Percentiles rank a stretch among this genome's conserved stretches.
Conservation (phyloP, 495 filamentous ascomycete species). For the Cetradonia linearis region DNA sequence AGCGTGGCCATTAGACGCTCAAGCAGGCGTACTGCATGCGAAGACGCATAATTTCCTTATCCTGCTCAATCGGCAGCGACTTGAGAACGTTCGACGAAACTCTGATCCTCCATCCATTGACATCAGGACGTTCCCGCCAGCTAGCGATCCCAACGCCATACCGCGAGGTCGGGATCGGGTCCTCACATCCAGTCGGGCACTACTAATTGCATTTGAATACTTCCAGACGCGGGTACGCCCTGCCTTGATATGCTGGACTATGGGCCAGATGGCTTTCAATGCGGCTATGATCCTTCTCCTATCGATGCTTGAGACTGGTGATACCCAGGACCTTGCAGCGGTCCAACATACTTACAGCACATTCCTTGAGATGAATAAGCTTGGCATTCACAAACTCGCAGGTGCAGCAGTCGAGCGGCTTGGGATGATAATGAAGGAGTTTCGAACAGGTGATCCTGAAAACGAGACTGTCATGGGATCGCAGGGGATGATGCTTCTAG, state of each 20-base stretch:
- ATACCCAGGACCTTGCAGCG: slow-evolving; percentile 26
- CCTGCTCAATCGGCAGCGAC: slow-evolving; percentile 37
- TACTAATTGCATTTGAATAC: slow-evolving; percentile 37
- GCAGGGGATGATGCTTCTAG: slow-evolving; percentile 39
- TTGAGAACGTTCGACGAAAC: slow-evolving; percentile 23
- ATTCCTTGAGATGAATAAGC: slow-evolving; percentile 33
- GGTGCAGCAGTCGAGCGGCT: slow-evolving; percentile 33
- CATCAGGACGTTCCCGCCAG: slow-evolving; percentile 4
- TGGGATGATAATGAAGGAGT: slow-evolving; percentile 25
- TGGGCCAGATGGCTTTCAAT: slow-evolving; percentile 41
- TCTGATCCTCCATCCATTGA: slow-evolving; percentile 14
- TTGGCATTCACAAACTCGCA: slow-evolving; percentile 37
- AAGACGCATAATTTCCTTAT: slow-evolving; percentile 39
- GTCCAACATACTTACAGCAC: slow-evolving; percentile 35
- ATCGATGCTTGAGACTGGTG: slow-evolving; percentile 36
- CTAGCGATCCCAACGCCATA: slow-evolving; percentile 16
- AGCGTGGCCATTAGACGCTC: slow-evolving; percentile 36
- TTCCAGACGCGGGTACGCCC: slow-evolving; percentile 33
- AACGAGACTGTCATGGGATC: slow-evolving; percentile 39
- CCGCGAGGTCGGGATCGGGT: slow-evolving; percentile 35
- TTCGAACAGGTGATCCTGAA: slow-evolving; percentile 21
- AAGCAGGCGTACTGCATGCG: slow-evolving; percentile 34
- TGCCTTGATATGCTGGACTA: slow-evolving; percentile 38
- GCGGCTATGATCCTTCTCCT: slow-evolving; percentile 38
- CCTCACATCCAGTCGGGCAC: slow-evolving; percentile 31